Base-by-base conservation (phyloP, 2,329 filamentous ascomycete genomes). In the Exophiala alcalophila region DNA sequence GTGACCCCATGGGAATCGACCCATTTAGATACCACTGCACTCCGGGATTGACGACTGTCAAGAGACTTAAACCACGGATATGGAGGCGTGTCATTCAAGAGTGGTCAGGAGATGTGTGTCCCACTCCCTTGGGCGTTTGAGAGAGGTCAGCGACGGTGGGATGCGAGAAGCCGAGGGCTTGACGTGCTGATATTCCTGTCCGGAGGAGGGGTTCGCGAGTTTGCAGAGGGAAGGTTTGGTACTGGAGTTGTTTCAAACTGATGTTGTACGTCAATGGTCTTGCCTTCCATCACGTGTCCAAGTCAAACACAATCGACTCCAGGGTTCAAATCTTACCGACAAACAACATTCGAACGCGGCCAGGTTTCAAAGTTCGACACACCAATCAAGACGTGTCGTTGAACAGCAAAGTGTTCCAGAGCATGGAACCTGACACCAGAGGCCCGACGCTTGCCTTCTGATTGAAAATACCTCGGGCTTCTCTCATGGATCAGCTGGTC, bases 1-100 rank as follows among this genome's bases (percentile, higher is more conserved):
- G 16, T 49, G 41, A 20, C 36, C 41, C 51, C 51, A 54, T 39
- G 46, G 35, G 39, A 54, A 54, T 18, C 51, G 51, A 29, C 48
- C 51, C 51, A 54, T 54, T 36, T 49, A 27, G 33, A 37, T 20
- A 26, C 19, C 28, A 27, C 6, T 11, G 24, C 8, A 24, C 20
- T 41, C 19, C 11, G 21, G 19, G 11, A n/a, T 5, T 40, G 24
- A 20, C 23, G 29, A 33, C 27, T 29, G 28, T 34, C 36, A 25
- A n/a, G 26, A 19, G 23, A 20, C 27, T 26, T 33, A 31, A 14
- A 10, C 14, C 28, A 20, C 29, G 21, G 28, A 21, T 23, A 21
- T 30, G 27, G 18, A 32, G 21, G 19, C 20, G 18, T 37, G 10
- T 38, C 41, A 49, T 49, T 32, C 42, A 49, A 34, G 8, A 14